Percentiles rank a stretch among this genome's conserved stretches.
phyloP scores from a whole-genome alignment of 208 protist genomes.

The Crithidia brevicula region DNA sequence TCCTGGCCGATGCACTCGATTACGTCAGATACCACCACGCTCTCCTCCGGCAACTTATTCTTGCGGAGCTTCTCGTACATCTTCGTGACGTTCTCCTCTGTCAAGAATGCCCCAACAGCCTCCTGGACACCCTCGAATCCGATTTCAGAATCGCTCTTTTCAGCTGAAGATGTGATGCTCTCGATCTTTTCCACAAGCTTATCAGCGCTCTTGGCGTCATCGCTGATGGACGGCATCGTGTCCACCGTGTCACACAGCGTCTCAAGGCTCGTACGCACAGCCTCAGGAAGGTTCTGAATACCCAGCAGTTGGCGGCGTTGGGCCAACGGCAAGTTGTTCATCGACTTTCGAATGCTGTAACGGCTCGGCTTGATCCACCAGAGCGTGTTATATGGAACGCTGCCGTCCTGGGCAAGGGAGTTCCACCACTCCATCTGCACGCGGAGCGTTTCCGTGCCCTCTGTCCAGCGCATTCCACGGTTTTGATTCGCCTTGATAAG shows the following conservation, averaged over 20 bases:
- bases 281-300: constrained; percentile 88
- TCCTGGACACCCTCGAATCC: constrained; percentile 71
- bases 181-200: constrained; percentile 77
- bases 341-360: constrained; percentile 84
- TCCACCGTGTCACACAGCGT: constrained; percentile 86
- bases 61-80: constrained; percentile 83
- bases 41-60: constrained; percentile 78
- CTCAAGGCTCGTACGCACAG: constrained; percentile 79
- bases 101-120: constrained; percentile 74
- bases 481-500: constrained; percentile 86
- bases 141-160: constrained; percentile 78
- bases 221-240: constrained; percentile 60
- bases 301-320: constrained; percentile 87
- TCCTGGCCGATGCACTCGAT: constrained; percentile 86
- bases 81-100: constrained; percentile 76
- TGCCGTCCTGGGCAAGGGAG: constrained; percentile 69
- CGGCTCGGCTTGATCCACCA: constrained; percentile 91
- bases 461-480: constrained; percentile 90
- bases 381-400: constrained; percentile 89
- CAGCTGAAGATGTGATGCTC: constrained; percentile 76
- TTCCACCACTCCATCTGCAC: constrained; percentile 91
- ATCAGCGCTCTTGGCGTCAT: constrained; percentile 67
- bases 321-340: constrained; percentile 81
- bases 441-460: constrained; percentile 78
- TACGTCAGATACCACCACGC: constrained; percentile 80